These are phyloP conservation scores for Microcera coccophila DNA, from an alignment of 2,329 filamentous ascomycete genomes.

Conservation along the genomic window DNA sequence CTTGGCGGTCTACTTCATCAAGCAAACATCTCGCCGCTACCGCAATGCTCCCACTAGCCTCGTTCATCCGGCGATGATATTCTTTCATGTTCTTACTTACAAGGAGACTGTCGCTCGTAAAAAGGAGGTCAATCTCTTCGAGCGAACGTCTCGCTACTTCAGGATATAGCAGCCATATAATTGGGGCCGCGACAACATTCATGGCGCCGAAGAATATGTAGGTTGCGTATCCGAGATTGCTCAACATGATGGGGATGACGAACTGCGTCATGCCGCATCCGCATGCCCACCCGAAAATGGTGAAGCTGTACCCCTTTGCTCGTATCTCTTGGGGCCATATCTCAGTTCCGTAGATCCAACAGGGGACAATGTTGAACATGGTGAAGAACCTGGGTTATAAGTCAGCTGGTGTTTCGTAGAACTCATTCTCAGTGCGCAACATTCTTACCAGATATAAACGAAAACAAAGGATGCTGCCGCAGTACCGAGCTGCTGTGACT, in stretches of 20 bases:
- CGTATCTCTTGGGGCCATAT: conserved; percentile 55
- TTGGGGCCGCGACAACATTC: conserved; percentile 48
- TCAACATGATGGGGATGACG: conserved; percentile 51
- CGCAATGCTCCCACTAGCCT: conserved; percentile 20
- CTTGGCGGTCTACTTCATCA: conserved; percentile 16
- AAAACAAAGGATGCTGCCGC: conserved; percentile 24
- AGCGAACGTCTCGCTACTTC: conserved; percentile 11
- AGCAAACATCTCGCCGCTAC: conserved; percentile 18
- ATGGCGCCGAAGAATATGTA: conserved; percentile 51
- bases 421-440: no score
- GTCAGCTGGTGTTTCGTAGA: background rate
- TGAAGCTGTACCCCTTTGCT: conserved; percentile 57
- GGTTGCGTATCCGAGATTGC: conserved; percentile 41
- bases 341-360: conserved; percentile 43
- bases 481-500: conserved; percentile 16
- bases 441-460: conserved; percentile 22
- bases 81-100: conserved; percentile 44
- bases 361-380: conserved; percentile 34
- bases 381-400: conserved; percentile 24
- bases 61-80: conserved; percentile 17
- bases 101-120: conserved; percentile 43
- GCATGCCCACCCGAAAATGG: conserved; percentile 57
- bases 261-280: conserved; percentile 53
- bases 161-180: conserved; percentile 26
- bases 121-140: conserved; percentile 42